Base-by-base conservation (phyloP, 2,329 filamentous ascomycete species). In the Aspergillus sojae region DNA sequence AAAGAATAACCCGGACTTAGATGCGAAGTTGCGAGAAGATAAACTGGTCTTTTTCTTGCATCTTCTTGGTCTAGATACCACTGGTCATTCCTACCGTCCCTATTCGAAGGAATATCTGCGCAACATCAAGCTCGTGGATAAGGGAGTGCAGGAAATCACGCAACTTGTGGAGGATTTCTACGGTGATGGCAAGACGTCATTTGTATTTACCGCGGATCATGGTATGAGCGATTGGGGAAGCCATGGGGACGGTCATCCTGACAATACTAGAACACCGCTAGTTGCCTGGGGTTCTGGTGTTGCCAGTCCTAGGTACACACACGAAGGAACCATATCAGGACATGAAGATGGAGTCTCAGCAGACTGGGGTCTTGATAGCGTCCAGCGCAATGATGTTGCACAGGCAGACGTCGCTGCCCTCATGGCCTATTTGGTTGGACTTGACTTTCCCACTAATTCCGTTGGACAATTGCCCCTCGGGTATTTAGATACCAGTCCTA, bases 161-260 rank as follows among this genome's bases (percentile, higher is more conserved):
- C 85, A 91, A 67, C 75, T 97, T 60, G 89, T 97, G 57, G 88
- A 96, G 41, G 86, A 90, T 14, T 99, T 98, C 75, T 99, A 97
- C 72, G 84, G 81, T 5, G 90, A 93, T 70, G 87, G 88, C 67
- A 89, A 95, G 77, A 98, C 95, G 0, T 93, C 96, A 0, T 99
- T 94, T 75, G 88, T 99, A 19, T 99, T 99, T 75, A 99, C 96
- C 1, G 95, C 95, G 9, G 95, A 99, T 74, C 95, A 99, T 77
- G 95, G 95, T 21, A 99, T 99, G 95, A 98, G 93, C 74, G 95
- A 99, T 78, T 97, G 91, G 90, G 95, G 96, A n/a, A 98, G 94
- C 71, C 96, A 99, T 76, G 96, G 96, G 43, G 95, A 99, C 77
- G 95, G 95, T 9, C 94, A 99, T 78, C 95, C 95, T 0, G 92